Evolutionary conservation across 345 rosid species (phyloP).

Genomic region (Kandelia obovata): DNA sequence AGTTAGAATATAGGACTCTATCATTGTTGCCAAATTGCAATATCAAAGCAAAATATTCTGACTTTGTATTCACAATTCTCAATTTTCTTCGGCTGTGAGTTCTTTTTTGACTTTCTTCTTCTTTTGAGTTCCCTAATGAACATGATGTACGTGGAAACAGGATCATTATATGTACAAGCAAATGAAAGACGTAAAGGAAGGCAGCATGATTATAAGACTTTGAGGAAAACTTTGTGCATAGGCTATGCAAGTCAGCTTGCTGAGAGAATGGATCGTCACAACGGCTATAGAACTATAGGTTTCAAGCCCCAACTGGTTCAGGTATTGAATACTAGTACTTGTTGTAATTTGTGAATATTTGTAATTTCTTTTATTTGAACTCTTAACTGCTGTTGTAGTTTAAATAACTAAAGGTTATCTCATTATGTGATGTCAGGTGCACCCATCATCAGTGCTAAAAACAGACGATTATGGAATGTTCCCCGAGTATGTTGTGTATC

Average conservation of each 20-base stretch:
- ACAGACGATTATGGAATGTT: slow-evolving; percentile 69
- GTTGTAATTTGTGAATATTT: too few species aligned
- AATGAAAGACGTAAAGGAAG: slow-evolving; percentile 45
- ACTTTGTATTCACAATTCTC: background rate
- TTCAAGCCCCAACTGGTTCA: slow-evolving; percentile 81
- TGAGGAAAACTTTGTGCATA: slow-evolving; percentile 83
- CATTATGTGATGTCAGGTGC: slow-evolving; percentile 46
- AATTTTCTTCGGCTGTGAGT: background rate
- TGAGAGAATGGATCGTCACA: slow-evolving; percentile 86
- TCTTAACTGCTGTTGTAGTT: background rate
- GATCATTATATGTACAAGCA: slow-evolving; percentile 58
- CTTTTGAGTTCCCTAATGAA: background rate
- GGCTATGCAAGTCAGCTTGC: slow-evolving; percentile 86
- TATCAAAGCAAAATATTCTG: background rate
- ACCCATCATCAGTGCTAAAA: slow-evolving; percentile 71
- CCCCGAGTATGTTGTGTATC: slow-evolving; percentile 72
- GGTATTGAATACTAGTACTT: slow-evolving; percentile 36
- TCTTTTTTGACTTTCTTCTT: background rate
- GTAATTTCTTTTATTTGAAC: background rate
- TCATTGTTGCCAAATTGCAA: too few species aligned
- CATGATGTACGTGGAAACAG: slow-evolving; percentile 33
- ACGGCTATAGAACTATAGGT: slow-evolving; percentile 74
- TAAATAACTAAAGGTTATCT: background rate
- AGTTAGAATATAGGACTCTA: too few species aligned
- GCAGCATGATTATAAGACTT: slow-evolving; percentile 50